Percentiles rank a stretch among this genome's conserved stretches.
These are phyloP conservation scores for Penium margaritaceum DNA, from an alignment of 139 green algal genomes.

Conservation along the genomic window DNA sequence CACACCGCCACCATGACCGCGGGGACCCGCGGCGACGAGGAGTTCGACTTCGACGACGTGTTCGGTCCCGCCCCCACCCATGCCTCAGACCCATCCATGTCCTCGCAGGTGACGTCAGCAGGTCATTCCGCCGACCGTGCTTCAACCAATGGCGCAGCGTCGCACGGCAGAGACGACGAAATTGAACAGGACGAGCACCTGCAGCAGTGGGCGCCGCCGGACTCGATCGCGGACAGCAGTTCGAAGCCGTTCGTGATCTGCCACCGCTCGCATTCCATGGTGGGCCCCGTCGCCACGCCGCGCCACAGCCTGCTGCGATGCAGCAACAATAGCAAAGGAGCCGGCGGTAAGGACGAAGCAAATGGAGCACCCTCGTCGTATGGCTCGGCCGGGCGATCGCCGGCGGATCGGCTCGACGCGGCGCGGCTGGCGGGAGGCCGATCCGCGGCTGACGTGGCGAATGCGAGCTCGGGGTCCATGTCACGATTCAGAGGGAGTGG, in stretches of 20 bases:
- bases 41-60: constrained; percentile 37
- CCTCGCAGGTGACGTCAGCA: no score
- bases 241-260: constrained; percentile 13
- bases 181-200: constrained; percentile 13
- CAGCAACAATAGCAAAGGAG: not conserved
- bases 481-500: not conserved
- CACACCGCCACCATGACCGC: no score
- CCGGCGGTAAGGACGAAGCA: not conserved
- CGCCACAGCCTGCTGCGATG: not conserved
- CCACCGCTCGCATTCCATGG: constrained; percentile 37
- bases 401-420: constrained; percentile 1
- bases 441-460: not conserved
- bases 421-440: constrained; percentile 1
- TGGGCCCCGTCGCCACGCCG: constrained; percentile 22
- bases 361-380: no score
- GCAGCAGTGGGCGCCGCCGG: not conserved
- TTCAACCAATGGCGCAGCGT: not conserved
- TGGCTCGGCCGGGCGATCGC: not conserved
- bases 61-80: constrained; percentile 35
- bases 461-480: not conserved
- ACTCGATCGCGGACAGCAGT: constrained; percentile 16
- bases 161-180: not conserved
- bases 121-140: constrained; percentile 6
- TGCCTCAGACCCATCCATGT: no score
- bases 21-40: no score